Evolutionary conservation across 768 basidiomycete genomes (phyloP).

Genomic region (Pholiota microspora): DNA sequence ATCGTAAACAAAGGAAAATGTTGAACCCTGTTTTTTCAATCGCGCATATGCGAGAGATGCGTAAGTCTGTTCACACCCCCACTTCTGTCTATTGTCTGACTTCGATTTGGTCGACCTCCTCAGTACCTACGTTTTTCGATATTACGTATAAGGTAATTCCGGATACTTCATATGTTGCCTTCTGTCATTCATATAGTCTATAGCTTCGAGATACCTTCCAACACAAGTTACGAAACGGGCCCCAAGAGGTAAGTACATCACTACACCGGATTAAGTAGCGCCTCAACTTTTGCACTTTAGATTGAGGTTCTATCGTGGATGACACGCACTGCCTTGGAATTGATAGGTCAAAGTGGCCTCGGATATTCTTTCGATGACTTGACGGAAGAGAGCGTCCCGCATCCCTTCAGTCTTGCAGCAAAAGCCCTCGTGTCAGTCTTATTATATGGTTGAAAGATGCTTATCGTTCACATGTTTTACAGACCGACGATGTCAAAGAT

Average conservation of each 20-base stretch:
- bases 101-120: background rate
- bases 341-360: no score
- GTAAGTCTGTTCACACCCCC: slow-evolving; percentile 16
- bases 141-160: slow-evolving; percentile 24
- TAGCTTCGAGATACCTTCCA: slow-evolving; percentile 27
- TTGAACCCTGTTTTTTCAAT: slow-evolving; percentile 44
- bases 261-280: slow-evolving; percentile 19
- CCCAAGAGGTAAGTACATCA: slow-evolving; percentile 29
- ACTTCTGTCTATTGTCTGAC: background rate
- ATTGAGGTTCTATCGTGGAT: slow-evolving; percentile 35
- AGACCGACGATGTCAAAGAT: background rate
- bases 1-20: slow-evolving; percentile 42
- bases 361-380: slow-evolving; percentile 39
- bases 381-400: slow-evolving; percentile 22
- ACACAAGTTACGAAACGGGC: slow-evolving; percentile 24
- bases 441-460: background rate
- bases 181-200: background rate
- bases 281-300: slow-evolving; percentile 14
- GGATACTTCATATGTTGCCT: background rate
- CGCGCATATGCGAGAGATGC: slow-evolving; percentile 37
- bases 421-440: slow-evolving; percentile 26
- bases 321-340: slow-evolving; percentile 41
- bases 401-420: slow-evolving; percentile 28
- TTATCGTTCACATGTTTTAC: background rate
- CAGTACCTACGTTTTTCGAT: slow-evolving; percentile 33